phyloP scores from a whole-genome alignment of 192 early-diverging fungal genomes.

The Gigaspora rosea region DNA sequence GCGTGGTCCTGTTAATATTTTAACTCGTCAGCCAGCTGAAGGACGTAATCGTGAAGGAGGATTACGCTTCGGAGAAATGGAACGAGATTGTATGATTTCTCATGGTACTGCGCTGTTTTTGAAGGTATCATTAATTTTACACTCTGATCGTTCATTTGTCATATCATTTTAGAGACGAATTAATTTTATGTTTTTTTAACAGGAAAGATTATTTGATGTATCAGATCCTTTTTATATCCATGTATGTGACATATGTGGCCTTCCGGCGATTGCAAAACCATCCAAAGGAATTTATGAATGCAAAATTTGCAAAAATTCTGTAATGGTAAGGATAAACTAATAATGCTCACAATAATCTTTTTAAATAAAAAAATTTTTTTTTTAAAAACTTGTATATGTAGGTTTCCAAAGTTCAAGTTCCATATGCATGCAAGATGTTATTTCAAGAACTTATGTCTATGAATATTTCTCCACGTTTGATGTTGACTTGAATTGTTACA shows the following conservation, averaged over 20 bases:
- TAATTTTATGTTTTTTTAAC: not conserved
- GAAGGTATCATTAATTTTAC: constrained; percentile 62
- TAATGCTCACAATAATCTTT: not conserved
- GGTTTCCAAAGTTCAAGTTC: constrained; percentile 94
- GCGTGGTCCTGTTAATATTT: constrained; percentile 93
- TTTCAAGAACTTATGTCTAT: constrained; percentile 99
- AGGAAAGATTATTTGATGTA: constrained; percentile 96
- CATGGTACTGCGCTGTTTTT: constrained; percentile 95
- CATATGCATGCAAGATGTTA: constrained; percentile 97
- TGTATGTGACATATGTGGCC: constrained; percentile 96
- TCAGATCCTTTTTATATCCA: constrained; percentile 98
- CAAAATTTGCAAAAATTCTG: constrained; percentile 90
- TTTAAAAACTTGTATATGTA: not conserved
- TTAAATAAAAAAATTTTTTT: not conserved
- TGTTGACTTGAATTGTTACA: no score
- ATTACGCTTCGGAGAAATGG: constrained; percentile 99
- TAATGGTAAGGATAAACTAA: constrained; percentile 46
- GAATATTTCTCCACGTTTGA: constrained; percentile 90
- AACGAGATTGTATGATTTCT: constrained; percentile 96
- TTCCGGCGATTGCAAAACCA: constrained; percentile 92
- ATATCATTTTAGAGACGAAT: no score
- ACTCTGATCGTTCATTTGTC: no score
- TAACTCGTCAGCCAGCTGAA: constrained; percentile 98
- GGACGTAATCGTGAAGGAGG: constrained; percentile 98
- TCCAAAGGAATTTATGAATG: constrained; percentile 97